These are phyloP conservation scores for Claviceps sp. DNA, from an alignment of 2,329 filamentous ascomycete genomes.

Conservation along the genomic window DNA sequence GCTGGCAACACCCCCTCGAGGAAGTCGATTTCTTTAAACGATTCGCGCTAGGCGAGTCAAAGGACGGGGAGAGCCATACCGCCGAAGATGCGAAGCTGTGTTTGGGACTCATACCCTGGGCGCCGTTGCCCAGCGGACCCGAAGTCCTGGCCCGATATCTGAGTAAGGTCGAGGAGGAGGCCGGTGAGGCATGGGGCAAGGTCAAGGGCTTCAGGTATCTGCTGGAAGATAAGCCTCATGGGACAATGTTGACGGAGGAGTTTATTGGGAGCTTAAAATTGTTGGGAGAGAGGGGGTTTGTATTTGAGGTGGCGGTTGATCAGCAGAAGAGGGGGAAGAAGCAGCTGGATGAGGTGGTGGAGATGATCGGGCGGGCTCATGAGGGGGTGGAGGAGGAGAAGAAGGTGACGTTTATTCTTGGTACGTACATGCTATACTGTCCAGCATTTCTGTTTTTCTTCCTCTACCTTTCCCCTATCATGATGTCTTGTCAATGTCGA, in stretches of 20 bases:
- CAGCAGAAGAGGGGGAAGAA: constrained; percentile 60
- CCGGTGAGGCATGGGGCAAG: constrained; percentile 51
- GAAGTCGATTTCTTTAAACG: constrained; percentile 59
- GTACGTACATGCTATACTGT: constrained; percentile 33
- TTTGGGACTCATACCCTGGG: constrained; percentile 68
- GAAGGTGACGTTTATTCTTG: constrained; percentile 55
- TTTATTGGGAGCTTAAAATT: constrained; percentile 56
- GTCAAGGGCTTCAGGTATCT: constrained; percentile 74
- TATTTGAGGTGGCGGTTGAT: constrained; percentile 79
- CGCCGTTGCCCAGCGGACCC: constrained; percentile 58
- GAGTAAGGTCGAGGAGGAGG: constrained; percentile 40
- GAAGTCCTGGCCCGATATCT: constrained; percentile 53
- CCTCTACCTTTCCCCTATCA: too few species aligned
- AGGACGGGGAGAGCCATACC: constrained; percentile 43
- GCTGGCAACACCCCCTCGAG: constrained; percentile 55
- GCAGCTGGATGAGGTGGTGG: constrained; percentile 58
- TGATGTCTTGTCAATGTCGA: neutral
- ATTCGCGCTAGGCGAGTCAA: constrained; percentile 47
- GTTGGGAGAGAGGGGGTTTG: constrained; percentile 47
- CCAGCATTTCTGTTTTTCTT: neutral
- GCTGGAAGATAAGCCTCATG: constrained; percentile 60
- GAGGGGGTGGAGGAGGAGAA: constrained; percentile 44
- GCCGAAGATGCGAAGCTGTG: constrained; percentile 35
- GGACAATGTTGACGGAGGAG: constrained; percentile 46
- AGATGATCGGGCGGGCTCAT: constrained; percentile 57